phyloP scores from a whole-genome alignment of 139 green algal genomes.

The Asterochloris erici region DNA sequence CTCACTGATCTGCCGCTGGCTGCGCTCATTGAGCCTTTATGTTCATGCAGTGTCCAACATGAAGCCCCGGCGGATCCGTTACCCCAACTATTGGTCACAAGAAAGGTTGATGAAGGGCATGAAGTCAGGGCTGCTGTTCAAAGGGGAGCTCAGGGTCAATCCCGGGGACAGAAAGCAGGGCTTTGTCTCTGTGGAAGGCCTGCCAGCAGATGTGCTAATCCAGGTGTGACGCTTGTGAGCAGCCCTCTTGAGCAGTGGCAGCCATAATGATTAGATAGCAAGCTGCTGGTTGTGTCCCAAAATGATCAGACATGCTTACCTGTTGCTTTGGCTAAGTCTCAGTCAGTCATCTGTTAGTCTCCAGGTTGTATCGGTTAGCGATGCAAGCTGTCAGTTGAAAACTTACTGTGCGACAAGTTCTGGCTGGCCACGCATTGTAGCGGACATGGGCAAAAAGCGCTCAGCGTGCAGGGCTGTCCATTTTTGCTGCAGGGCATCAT shows the following conservation, averaged over 20 bases:
- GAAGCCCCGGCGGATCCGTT: not conserved
- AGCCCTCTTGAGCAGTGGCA: not conserved
- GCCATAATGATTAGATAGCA: not conserved
- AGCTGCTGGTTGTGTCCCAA: not conserved
- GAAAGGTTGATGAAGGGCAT: conserved; percentile 28
- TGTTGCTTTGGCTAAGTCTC: not conserved
- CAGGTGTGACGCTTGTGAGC: conserved; percentile 15
- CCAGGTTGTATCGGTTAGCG: too few relatives aligned
- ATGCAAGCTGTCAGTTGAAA: too few relatives aligned
- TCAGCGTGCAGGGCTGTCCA: not conserved
- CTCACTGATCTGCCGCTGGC: not conserved
- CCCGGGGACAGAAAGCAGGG: conserved; percentile 43
- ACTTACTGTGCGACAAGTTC: too few relatives aligned
- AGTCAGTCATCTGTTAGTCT: not conserved
- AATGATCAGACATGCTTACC: not conserved
- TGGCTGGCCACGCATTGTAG: too few relatives aligned
- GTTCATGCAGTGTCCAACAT: not conserved
- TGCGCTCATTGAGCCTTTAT: not conserved
- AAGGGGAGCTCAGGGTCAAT: conserved; percentile 26
- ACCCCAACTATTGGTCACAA: not conserved
- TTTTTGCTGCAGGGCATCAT: conserved; percentile 14
- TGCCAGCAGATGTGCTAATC: conserved; percentile 65
- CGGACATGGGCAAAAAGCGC: not conserved
- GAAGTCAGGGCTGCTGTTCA: conserved; percentile 30
- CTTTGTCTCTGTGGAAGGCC: conserved; percentile 56